These are phyloP conservation scores for Leccinum pachyderme DNA, from an alignment of 1,284 basidiomycete genomes.

Conservation along the genomic window DNA sequence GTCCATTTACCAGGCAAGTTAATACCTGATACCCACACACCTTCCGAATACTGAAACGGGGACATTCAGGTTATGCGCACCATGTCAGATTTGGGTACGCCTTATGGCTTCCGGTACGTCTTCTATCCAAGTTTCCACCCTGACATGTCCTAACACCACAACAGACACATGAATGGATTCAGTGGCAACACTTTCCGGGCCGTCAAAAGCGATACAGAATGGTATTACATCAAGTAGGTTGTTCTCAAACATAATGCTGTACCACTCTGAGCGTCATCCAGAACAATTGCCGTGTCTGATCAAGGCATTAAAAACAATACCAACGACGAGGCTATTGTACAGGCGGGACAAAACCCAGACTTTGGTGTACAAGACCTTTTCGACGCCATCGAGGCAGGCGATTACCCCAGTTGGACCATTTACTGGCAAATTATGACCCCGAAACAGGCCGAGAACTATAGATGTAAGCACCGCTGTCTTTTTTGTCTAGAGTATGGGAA, in stretches of 20 bases:
- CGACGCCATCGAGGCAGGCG: conserved; percentile 38
- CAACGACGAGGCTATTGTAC: conserved; percentile 34
- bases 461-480: conserved; percentile 17
- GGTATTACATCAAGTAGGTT: conserved; percentile 26
- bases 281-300: conserved; percentile 16
- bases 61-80: conserved; percentile 37
- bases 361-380: conserved; percentile 38
- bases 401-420: conserved; percentile 37
- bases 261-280: neutral
- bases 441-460: conserved; percentile 31
- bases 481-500: neutral
- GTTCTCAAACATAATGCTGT: neutral
- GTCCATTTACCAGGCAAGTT: conserved; percentile 41
- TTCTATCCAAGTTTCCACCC: neutral
- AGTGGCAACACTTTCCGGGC: conserved; percentile 21
- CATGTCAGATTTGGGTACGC: conserved; percentile 29
- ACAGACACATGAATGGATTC: conserved; percentile 21
- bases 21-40: neutral
- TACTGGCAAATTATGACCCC: conserved; percentile 37
- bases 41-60: conserved; percentile 1
- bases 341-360: conserved; percentile 39
- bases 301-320: conserved; percentile 29
- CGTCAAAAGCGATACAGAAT: conserved; percentile 12
- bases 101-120: conserved; percentile 20
- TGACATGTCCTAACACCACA: neutral